Conservation (phyloP, 345 rosid genomes). For the Carallia brachiata region DNA sequence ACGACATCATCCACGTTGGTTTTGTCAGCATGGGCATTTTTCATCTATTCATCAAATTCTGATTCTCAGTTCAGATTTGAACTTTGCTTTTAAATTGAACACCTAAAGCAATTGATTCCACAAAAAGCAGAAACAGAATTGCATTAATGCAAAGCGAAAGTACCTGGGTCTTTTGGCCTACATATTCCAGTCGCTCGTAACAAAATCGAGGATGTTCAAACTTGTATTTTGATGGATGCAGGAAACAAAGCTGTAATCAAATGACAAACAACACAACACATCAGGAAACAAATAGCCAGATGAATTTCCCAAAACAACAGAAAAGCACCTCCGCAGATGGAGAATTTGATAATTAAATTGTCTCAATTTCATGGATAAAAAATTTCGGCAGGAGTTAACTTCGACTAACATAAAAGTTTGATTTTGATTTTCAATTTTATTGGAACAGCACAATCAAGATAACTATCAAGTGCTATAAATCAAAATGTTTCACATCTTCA, state of each 20-base stretch:
- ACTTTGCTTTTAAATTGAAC: neutral
- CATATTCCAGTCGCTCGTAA: conserved; percentile 75
- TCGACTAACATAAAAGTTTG: no score
- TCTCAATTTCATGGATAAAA: no score
- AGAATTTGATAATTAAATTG: neutral
- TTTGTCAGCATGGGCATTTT: neutral
- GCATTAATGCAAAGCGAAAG: neutral
- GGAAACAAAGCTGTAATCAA: conserved; percentile 74
- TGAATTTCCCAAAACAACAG: neutral
- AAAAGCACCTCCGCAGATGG: neutral
- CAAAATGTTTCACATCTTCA: no score
- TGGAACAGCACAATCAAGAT: no score
- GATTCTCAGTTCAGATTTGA: neutral
- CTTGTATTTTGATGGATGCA: conserved; percentile 95
- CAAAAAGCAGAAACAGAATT: neutral
- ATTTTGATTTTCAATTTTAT: no score
- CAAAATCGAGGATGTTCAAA: conserved; percentile 94
- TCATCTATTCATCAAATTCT: neutral
- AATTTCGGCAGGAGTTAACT: no score
- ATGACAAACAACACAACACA: conserved; percentile 1
- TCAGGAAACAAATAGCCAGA: conserved; percentile 10
- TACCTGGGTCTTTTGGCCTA: conserved; percentile 98
- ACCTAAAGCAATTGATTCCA: neutral
- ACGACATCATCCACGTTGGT: neutral
- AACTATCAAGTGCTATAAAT: no score